Conservation (phyloP, 768 basidiomycete genomes). For the Clathrus columnatus region DNA sequence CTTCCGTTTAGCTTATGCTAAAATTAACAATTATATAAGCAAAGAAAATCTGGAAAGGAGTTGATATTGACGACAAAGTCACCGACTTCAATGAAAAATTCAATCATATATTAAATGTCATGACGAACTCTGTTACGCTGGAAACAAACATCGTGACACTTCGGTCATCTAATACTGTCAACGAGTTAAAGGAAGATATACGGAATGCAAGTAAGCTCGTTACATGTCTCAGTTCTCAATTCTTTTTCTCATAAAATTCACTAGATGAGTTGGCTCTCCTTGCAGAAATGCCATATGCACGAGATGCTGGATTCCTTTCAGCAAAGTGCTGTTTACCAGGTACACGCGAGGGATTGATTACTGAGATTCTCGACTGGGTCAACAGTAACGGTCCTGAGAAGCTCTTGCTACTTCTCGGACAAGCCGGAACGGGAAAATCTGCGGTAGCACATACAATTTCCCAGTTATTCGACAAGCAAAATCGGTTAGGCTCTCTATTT, state of each 20-base stretch:
- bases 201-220: neutral
- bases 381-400: neutral
- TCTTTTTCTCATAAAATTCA: no score
- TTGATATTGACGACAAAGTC: no score
- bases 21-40: no score
- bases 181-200: no score
- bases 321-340: neutral
- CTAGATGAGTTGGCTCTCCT: neutral
- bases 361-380: constrained; percentile 13
- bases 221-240: neutral
- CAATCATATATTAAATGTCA: no score
- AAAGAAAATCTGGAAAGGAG: no score
- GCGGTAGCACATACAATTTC: constrained; percentile 14
- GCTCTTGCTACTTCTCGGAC: constrained; percentile 10
- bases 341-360: constrained; percentile 20
- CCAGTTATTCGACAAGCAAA: neutral
- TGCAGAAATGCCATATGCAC: neutral
- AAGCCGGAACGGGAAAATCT: constrained; percentile 16
- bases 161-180: no score
- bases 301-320: neutral
- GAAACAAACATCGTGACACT: no score
- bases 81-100: no score
- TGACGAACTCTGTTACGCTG: no score
- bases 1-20: no score
- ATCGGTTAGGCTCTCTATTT: constrained; percentile 11